Percentiles rank a stretch among this genome's conserved stretches.
phyloP scores from a whole-genome alignment of 169 alveolate genomes.

The Cryptosporidium parvum region DNA sequence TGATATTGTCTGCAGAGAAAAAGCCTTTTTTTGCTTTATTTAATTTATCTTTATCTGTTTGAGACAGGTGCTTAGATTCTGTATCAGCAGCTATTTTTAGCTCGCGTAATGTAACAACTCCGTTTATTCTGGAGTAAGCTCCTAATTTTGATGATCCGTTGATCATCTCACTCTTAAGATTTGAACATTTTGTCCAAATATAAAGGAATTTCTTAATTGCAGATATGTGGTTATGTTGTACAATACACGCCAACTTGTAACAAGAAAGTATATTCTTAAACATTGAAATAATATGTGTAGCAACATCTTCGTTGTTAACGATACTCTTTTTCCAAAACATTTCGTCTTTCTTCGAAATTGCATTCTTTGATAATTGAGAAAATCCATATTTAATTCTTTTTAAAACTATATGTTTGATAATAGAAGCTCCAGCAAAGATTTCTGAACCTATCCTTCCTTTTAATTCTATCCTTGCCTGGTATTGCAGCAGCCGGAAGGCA shows the following conservation, averaged over 20 bases:
- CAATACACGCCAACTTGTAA: conserved; percentile 41
- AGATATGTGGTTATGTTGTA: conserved; percentile 50
- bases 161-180: conserved; percentile 14
- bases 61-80: conserved; percentile 12
- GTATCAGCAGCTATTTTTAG: conserved; percentile 41
- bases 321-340: conserved; percentile 21
- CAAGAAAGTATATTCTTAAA: conserved; percentile 46
- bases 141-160: not conserved
- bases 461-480: conserved; percentile 25
- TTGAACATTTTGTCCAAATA: conserved; percentile 63
- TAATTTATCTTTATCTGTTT: conserved; percentile 14
- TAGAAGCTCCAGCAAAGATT: conserved; percentile 63
- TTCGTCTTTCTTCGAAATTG: conserved; percentile 28
- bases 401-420: conserved; percentile 20
- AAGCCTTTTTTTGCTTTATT: conserved; percentile 51
- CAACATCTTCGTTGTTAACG: conserved; percentile 40
- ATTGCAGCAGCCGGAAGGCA: conserved; percentile 28
- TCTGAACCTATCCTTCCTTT: conserved; percentile 31
- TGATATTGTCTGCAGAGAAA: conserved; percentile 8
- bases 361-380: not conserved
- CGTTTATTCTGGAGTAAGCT: conserved; percentile 20
- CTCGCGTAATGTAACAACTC: conserved; percentile 44
- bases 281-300: conserved; percentile 29
- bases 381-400: conserved; percentile 35
- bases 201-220: conserved; percentile 68